Conservation (phyloP, 176 grass and related monocot species). For the Hordeum marinum region DNA sequence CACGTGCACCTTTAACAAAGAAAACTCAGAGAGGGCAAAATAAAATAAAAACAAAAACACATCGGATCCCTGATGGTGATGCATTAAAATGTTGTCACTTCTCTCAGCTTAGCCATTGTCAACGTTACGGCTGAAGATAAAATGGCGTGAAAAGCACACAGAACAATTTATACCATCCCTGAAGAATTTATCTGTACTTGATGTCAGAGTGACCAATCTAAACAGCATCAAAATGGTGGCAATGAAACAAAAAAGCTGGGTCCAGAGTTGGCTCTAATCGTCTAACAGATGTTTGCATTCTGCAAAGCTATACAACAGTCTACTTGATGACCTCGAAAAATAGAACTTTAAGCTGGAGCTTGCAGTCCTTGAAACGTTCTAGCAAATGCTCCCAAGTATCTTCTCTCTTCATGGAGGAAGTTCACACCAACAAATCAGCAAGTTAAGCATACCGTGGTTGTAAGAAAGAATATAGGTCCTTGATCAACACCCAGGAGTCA, state of each 20-base stretch:
- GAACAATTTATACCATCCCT: neutral
- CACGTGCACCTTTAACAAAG: no score
- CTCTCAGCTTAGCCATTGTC: neutral
- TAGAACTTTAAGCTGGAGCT: conserved; percentile 12
- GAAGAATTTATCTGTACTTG: neutral
- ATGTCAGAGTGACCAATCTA: neutral
- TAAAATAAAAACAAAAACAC: no score
- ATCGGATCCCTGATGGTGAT: neutral
- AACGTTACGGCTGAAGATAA: no score
- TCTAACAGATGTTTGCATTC: neutral
- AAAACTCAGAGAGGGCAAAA: no score
- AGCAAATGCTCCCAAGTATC: conserved; percentile 20
- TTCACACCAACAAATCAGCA: neutral
- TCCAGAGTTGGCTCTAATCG: neutral
- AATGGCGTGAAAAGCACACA: neutral
- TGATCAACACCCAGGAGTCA: neutral
- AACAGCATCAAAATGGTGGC: neutral
- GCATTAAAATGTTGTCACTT: neutral
- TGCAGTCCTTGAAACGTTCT: conserved; percentile 3
- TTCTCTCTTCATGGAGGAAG: neutral
- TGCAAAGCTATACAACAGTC: neutral
- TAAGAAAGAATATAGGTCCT: neutral
- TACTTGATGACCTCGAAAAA: conserved; percentile 30
- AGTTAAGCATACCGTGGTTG: neutral
- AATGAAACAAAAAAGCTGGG: neutral